Evolutionary conservation across 768 basidiomycete genomes (phyloP).

Genomic region (Suillus americanus): DNA sequence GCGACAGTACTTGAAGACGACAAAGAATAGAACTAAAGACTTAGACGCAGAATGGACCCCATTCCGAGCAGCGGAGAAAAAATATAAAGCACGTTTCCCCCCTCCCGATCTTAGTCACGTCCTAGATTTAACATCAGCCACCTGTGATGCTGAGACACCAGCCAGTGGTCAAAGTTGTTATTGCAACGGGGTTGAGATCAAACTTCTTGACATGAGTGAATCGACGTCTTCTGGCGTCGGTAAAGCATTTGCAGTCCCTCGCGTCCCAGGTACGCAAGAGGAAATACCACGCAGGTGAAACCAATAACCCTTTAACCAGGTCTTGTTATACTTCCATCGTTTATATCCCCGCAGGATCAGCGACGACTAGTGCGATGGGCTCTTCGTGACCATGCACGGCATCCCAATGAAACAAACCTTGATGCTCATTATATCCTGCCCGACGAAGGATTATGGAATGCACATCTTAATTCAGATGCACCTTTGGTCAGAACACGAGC

Average conservation of each 20-base stretch:
- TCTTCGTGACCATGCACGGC: constrained; percentile 69
- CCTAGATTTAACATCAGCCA: constrained; percentile 59
- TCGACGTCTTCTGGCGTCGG: not conserved
- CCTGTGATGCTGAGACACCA: constrained; percentile 41
- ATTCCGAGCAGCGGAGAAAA: constrained; percentile 78
- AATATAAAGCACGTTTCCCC: constrained; percentile 76
- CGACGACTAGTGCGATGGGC: constrained; percentile 69
- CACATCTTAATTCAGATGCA: constrained; percentile 39
- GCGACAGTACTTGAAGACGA: constrained; percentile 58
- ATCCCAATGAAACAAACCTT: constrained; percentile 88
- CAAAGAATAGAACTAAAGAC: constrained; percentile 47
- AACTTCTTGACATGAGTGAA: not conserved
- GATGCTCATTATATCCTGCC: constrained; percentile 86
- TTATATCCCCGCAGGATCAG: constrained; percentile 63
- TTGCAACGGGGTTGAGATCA: constrained; percentile 32
- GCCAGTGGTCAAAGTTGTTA: constrained; percentile 50
- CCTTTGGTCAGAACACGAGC: constrained; percentile 42
- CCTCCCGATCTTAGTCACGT: constrained; percentile 71
- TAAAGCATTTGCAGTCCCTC: constrained; percentile 36
- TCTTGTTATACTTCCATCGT: constrained; percentile 80
- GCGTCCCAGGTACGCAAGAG: constrained; percentile 24
- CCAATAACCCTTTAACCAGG: constrained; percentile 47
- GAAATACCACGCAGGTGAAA: not conserved
- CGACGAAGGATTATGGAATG: constrained; percentile 73
- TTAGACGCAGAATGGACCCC: constrained; percentile 64